These are phyloP conservation scores for Asclepias syriaca DNA, from an alignment of 257 asterid species.

Conservation along the genomic window DNA sequence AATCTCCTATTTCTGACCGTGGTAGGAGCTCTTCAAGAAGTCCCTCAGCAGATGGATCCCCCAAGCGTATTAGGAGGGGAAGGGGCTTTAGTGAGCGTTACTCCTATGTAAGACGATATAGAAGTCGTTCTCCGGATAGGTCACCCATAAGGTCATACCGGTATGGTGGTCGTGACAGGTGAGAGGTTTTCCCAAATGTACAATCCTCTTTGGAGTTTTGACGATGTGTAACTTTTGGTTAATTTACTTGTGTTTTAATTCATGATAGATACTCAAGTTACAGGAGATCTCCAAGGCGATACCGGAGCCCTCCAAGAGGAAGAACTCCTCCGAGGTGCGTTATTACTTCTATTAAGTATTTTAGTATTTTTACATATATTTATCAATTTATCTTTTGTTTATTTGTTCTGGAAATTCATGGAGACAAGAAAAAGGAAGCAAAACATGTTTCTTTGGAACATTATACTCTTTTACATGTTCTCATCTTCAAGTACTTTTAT, in stretches of 20 bases:
- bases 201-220: background rate
- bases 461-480: background rate
- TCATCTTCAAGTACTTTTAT: conserved; percentile 11
- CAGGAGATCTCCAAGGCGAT: conserved; percentile 94
- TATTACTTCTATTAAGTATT: no score
- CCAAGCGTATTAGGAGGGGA: conserved; percentile 88
- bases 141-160: conserved; percentile 82
- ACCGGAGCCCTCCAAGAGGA: conserved; percentile 90
- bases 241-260: conserved; percentile 2
- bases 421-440: background rate
- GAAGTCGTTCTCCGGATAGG: conserved; percentile 88
- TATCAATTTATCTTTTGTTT: background rate
- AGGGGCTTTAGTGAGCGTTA: conserved; percentile 95
- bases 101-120: conserved; percentile 69
- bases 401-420: background rate
- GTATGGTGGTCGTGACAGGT: conserved; percentile 88
- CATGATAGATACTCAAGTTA: conserved; percentile 58
- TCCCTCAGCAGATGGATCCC: conserved; percentile 76
- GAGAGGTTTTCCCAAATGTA: background rate
- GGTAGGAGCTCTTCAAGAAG: conserved; percentile 89
- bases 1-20: conserved; percentile 66
- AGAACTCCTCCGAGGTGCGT: conserved; percentile 91
- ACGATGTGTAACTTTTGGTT: background rate
- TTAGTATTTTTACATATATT: background rate
- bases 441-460: no score